These are phyloP conservation scores for Wickerhamomyces hampshirensis DNA, from an alignment of 805 yeast species.

Conservation along the genomic window DNA sequence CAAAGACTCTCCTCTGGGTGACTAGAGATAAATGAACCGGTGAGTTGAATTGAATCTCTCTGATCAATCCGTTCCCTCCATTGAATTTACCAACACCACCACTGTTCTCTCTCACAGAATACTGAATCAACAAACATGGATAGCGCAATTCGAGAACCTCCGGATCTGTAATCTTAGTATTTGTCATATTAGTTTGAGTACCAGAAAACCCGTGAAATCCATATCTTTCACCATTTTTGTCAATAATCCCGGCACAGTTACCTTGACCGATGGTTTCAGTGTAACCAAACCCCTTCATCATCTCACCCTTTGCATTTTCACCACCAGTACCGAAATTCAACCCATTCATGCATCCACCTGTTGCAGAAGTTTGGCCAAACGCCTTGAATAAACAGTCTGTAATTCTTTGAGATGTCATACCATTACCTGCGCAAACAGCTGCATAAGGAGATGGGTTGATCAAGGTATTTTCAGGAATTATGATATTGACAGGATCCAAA, in stretches of 20 bases:
- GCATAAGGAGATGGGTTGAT: constrained; percentile 36
- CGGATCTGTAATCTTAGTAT: constrained; percentile 51
- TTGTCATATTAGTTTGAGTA: constrained; percentile 51
- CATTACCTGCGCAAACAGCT: constrained; percentile 49
- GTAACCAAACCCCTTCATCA: constrained; percentile 46
- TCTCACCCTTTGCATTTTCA: constrained; percentile 33
- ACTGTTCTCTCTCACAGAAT: constrained; percentile 38
- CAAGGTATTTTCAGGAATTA: constrained; percentile 31
- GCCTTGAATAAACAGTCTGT: constrained; percentile 51
- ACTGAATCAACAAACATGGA: constrained; percentile 44
- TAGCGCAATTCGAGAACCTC: constrained; percentile 49
- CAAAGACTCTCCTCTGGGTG: constrained; percentile 47
- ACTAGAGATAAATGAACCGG: constrained; percentile 39
- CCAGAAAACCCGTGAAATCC: constrained; percentile 49
- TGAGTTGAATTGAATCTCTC: constrained; percentile 42
- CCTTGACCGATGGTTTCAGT: constrained; percentile 56
- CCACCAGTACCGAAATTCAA: constrained; percentile 51
- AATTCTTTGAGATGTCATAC: constrained; percentile 52
- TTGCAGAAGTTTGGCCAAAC: constrained; percentile 51
- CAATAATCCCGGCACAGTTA: constrained; percentile 45
- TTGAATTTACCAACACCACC: constrained; percentile 44
- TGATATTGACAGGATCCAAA: constrained; percentile 38
- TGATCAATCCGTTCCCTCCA: constrained; percentile 49
- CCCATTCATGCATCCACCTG: constrained; percentile 56
- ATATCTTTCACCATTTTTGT: constrained; percentile 69